Evolutionary conservation across 2,329 filamentous ascomycete genomes (phyloP), one percentile per base, ranked within the genome.

Genomic region (Gremmenia infestans): DNA sequence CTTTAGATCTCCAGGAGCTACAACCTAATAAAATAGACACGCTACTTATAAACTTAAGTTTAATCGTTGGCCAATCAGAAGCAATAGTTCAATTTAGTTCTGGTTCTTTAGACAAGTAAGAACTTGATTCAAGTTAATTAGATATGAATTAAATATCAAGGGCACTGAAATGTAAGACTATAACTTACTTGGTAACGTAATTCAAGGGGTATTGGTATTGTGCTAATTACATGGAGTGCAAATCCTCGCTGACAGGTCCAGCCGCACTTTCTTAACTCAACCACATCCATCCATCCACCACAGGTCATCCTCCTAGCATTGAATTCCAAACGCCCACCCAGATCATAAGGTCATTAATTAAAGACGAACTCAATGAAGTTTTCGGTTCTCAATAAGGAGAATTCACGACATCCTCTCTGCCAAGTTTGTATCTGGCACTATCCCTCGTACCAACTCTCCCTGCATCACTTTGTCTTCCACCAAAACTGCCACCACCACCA

Each of bases 371-470:
- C 37, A 48, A 43, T 0, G 14, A 25, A 47, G 58, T 11, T 32
- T 12, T 4, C 28, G 2, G 11, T 32, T 32, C 28, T 65, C 70
- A 85, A 65, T 80, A 86, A 12, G 81, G 79, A 37, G 81, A 80
- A 67, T 96, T 87, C 23, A 97, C 93, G 64, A 97, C 86, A 55
- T 96, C 91, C 43, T 91, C 88, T 69, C 82, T 84, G 51, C 87
- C 85, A 48, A 96, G 77, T 74, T 90, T 90, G 68, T 88, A 89
- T 22, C 85, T 78, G 1, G 82, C 79, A 59, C 81, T 84, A 22
- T 78, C 73, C 40, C 72, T 73, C 1, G 74, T 81, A 1, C 78
- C 76, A 48, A 86, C 76, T 2, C 81, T 73, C 5, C 77, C 77
- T 75, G 60, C 63, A 42, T 69, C 65, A 43, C 76, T 78, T 60